Evolutionary conservation across 345 rosid species (phyloP), one percentile per base, ranked within the genome.

Genomic region (Rhodomyrtus tomentosa): DNA sequence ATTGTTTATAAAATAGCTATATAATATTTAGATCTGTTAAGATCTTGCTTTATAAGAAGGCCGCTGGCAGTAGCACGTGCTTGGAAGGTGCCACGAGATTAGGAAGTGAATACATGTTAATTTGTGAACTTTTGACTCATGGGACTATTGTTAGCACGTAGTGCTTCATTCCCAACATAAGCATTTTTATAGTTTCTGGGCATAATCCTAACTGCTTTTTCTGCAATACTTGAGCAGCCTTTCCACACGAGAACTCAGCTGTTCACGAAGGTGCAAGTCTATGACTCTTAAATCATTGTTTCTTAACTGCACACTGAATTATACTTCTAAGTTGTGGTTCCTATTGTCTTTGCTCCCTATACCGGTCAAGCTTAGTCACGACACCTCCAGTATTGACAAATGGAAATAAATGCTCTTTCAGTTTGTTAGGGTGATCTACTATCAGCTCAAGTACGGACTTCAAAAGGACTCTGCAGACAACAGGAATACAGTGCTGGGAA

Each of bases 401-500:
- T 68, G 76, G 76, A 32, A 16, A 16, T 62, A 62, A 32, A 7
- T 59, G 29, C 89, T 86, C 48, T 84, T 59, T 53, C 94, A 96
- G 99, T 96, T 96, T 92, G 91, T 94, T 73, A 91, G 88, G 91
- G 95, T 93, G 85, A 87, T 94, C 83, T 96, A 92, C 90, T 86
- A 95, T 90, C 99, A 96, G 91, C 93, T 96, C 82, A 93, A 93
- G 90, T 92, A 90, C 85, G 99, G 96, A 87, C 93, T 95, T 83
- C 95, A 90, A 85, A 95, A 92, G 88, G 98, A 95, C 72, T 84
- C 79, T 48, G 81, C 68, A 24, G 87, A 89, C 58, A 48, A 55
- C 55, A 87, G 83, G 84, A 81, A 85, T 85, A 79, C 89, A 74
- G 93, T 92, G 87, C 82, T 89, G 56, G 96, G 94, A 58, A 50